Base-by-base conservation (phyloP, 140 eudicot species). In the Ambrosia hybrid region DNA sequence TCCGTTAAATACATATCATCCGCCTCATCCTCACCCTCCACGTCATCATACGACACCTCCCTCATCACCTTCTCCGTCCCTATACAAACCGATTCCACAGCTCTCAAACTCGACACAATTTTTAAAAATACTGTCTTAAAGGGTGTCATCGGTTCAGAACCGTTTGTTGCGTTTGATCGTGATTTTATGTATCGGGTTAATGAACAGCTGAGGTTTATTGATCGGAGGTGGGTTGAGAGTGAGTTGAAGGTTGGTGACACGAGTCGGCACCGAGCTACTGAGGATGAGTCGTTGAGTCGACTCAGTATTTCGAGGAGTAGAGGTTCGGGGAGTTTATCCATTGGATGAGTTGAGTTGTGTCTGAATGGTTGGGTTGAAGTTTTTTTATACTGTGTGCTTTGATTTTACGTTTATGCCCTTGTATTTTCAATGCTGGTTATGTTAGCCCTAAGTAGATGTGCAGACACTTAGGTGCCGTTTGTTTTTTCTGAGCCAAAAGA, bases 1-100 rank as follows among this genome's bases (percentile, higher is more conserved):
- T 86, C 92, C 1, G 78, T 79, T 3, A 89, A 59, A 45, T 56
- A 77, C 78, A 86, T 39, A 70, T 86, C 90, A 64, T 86, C 85
- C 9, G 74, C 78, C 64, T 83, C 87, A 68, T 89, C 93, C 75
- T 83, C 87, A 68, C 87, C 93, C 75, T 86, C 93, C 1, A 70
- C 79, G 6, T 81, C 91, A 37, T 74, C 85, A 49, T 80, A 82
- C 60, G 76, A 76, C 51, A 78, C 80, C 12, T 59, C 74, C 13
- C 82, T 62, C 3, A 85, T 78, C 59, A 80, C 76, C 69, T 79
- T 83, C 65, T 84, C 96, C 30, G 83, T 80, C 55, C 94, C 89
- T 59, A 87, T 76, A 2, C 75, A 72, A 0, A 89, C 87, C 15
- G 79, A 78, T 55, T 87, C 96, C 8, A 87, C 69, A 0, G 30